Base-by-base conservation (phyloP, 495 filamentous ascomycete genomes). In the Terfezia boudieri region DNA sequence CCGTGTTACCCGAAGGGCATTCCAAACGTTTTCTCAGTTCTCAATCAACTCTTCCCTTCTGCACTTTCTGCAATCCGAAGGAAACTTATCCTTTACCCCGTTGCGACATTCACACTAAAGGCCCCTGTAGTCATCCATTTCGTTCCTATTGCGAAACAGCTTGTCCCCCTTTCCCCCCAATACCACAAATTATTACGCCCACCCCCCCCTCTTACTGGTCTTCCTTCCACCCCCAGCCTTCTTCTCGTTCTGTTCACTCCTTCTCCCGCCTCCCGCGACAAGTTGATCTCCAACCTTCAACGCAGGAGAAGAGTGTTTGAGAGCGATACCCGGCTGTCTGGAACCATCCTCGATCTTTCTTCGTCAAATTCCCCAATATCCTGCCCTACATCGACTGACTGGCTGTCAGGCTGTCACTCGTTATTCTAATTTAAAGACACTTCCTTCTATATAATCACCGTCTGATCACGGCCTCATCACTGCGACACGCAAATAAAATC, bases 241-340 rank as follows among this genome's bases (percentile, higher is more conserved):
- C 35, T 32, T 36, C 53, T 23, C 26, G 20, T 35, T 32, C 11
- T 36, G 22, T 43, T 55, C 46, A 46, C 57, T 53, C 57, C 58
- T 56, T 53, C 57, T 59, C 58, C 43, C 52, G 26, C 58, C 58
- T 62, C 60, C 60, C 59, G 53, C 60, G 53, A 55, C 56, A 58
- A 16, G n/a, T 52, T 55, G 36, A 16, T 50, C 41, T 51, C n/a
- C 48, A 56, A 22, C 7, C 46, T 49, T 51, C 26, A 46, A 46
- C 41, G 14, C 12, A 20, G 14, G 41, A 14, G 41, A 20, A 46
- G 41, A 46, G 41, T 5, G 2, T 32, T 32, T 32, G 41, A 46
- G 41, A 46, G 41, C 12, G 17, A 46, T 46, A 46, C 4, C 17
- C 41, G 26, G 26, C 26, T 7, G 2, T 32, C 26, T 32, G 26